These are phyloP conservation scores for Cercospora brassicicola DNA, from an alignment of 2,329 filamentous ascomycete genomes.

Conservation along the genomic window DNA sequence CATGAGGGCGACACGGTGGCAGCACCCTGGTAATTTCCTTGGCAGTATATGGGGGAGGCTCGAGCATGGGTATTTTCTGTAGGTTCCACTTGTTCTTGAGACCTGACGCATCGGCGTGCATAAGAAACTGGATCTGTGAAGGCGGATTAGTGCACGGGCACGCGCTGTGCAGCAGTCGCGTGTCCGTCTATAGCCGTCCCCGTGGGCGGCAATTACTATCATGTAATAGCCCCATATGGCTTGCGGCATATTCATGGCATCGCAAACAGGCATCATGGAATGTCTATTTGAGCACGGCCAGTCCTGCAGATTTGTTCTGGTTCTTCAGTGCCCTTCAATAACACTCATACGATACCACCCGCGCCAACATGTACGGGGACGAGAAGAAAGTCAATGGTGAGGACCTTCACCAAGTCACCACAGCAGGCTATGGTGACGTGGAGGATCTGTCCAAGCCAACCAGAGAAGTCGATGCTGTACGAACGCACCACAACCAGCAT, in stretches of 20 bases:
- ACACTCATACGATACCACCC: slow-evolving; percentile 1
- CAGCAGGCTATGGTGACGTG: slow-evolving; percentile 22
- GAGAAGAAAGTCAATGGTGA: slow-evolving; percentile 24
- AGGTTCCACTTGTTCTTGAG: slow-evolving; percentile 11
- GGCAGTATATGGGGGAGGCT: slow-evolving; percentile 5
- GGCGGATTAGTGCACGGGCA: slow-evolving; percentile 6
- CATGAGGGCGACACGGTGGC: neutral
- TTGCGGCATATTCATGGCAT: neutral
- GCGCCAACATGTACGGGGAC: slow-evolving; percentile 13
- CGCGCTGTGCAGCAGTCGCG: neutral
- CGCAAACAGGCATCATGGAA: neutral
- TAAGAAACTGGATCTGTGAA: slow-evolving; percentile 10
- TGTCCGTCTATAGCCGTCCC: slow-evolving; percentile 20
- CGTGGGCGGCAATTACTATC: slow-evolving; percentile 20
- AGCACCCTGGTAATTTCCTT: slow-evolving; percentile 5
- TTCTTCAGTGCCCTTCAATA: slow-evolving; percentile 14
- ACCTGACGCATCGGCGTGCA: slow-evolving; percentile 9
- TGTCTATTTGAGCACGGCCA: slow-evolving; percentile 11
- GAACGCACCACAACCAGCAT: neutral
- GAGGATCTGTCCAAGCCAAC: slow-evolving; percentile 19
- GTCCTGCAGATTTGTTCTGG: slow-evolving; percentile 11
- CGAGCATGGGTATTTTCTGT: neutral
- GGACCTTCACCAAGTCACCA: slow-evolving; percentile 22
- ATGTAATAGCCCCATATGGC: slow-evolving; percentile 19
- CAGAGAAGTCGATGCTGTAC: slow-evolving; percentile 17